Evolutionary conservation across 768 basidiomycete species (phyloP), one percentile per base, ranked within the genome.

Genomic region (Xerocomellus dryophilus): DNA sequence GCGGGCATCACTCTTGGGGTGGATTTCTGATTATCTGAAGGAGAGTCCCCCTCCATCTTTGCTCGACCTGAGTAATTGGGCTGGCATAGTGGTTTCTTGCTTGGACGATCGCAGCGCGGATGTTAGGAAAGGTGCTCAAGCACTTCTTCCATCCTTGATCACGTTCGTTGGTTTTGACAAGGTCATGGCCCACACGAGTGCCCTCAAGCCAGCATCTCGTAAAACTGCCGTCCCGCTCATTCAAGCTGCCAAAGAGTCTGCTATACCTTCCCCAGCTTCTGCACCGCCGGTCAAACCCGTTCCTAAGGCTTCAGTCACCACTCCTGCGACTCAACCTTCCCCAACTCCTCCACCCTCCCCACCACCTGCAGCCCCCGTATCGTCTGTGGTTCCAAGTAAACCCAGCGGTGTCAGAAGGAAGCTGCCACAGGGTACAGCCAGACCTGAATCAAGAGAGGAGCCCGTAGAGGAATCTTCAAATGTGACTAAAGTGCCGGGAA

Each of bases 31-130:
- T 53, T 88, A 85, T 82, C 81, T 91, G 69, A 87, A 84, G 59
- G 82, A 81, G 32, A 80, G 85, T 42, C 78, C 81, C 21, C 74
- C 82, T 2, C 54, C 78, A 5, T 56, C 81, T 2, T 64, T 76
- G 9, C 67, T 87, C 17, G 96, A 98, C 65, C 74, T 98, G 15
- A 79, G 79, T 39, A 73, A 78, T 34, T 86, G 93, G 80, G 81
- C 80, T 8, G 65, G 78, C 8, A 76, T 83, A 2, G 70, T 90
- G 25, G 80, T 99, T 17, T 69, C 79, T 3, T 93, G 83, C 56
- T 79, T 99, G 32, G 97, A 99, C 65, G 97, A 99, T 69, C 84
- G 93, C 29, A 96, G 75, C 63, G 80, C 80, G 11, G 97, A 99
- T 66, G 90, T 98, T 20, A 84, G 97, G 52, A 98, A 98, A 71